Evolutionary conservation across 140 eudicot species (phyloP).

Genomic region (Cichorium intybus): DNA sequence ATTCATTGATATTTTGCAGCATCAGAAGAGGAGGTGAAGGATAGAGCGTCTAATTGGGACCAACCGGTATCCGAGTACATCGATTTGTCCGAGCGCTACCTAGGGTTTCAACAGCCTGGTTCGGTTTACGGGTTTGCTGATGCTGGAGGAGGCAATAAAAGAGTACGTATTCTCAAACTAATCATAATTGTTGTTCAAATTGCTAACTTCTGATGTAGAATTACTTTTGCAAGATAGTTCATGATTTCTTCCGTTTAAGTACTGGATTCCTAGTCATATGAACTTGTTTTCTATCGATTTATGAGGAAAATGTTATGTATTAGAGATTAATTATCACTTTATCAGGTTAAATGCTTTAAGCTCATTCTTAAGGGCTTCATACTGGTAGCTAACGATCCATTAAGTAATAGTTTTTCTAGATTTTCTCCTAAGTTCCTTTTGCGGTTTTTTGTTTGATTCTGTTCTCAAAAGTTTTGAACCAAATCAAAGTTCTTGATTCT

Average conservation of each 20-base stretch:
- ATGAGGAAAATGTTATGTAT: not conserved
- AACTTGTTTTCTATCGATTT: not conserved
- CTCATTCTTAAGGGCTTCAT: too few species aligned
- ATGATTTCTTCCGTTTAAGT: not conserved
- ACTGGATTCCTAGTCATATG: not conserved
- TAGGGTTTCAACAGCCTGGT: conserved; percentile 91
- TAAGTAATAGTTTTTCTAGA: not conserved
- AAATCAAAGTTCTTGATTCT: not conserved
- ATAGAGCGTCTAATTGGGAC: conserved; percentile 84
- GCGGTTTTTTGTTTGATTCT: not conserved
- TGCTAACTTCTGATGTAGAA: not conserved
- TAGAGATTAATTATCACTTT: too few species aligned
- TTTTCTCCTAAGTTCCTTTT: not conserved
- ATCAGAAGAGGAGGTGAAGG: conserved; percentile 77
- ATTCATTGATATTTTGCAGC: conserved; percentile 36
- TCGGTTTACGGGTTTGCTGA: conserved; percentile 76
- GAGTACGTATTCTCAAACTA: conserved; percentile 41
- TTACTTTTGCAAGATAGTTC: not conserved
- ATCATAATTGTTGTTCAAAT: not conserved
- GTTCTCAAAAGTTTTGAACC: not conserved
- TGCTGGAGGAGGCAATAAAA: conserved; percentile 58
- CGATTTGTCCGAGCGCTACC: conserved; percentile 61
- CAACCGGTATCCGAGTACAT: conserved; percentile 73
- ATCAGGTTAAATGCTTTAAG: too few species aligned
- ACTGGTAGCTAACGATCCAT: not conserved